Conservation (phyloP, 805 yeast genomes). For the Isabelozyma pseudorhagii region DNA sequence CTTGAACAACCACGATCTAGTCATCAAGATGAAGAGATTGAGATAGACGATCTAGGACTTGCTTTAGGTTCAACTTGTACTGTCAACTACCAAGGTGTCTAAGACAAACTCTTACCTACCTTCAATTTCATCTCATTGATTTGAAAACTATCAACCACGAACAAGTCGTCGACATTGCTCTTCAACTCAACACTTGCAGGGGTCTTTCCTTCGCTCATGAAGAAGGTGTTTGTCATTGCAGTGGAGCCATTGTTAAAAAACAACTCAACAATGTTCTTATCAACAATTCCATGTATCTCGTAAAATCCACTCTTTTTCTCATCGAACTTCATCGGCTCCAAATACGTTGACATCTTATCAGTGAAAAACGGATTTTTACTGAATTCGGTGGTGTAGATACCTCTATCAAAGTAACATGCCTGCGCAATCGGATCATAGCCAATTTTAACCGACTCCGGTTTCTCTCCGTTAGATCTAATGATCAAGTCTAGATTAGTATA, state of each 20-base stretch:
- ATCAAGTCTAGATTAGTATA: conserved; percentile 13
- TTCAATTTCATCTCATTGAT: not conserved
- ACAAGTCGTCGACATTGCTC: not conserved
- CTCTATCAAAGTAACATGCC: conserved; percentile 23
- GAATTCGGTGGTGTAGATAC: conserved; percentile 14
- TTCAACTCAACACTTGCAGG: not conserved
- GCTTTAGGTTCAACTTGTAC: too few relatives aligned
- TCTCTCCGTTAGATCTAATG: conserved; percentile 8
- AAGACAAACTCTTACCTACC: not conserved
- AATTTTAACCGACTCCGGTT: conserved; percentile 14
- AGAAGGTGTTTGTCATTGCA: conserved; percentile 25
- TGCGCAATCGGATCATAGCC: conserved; percentile 20
- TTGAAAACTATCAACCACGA: not conserved
- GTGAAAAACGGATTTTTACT: conserved; percentile 19
- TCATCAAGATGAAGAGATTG: too few relatives aligned
- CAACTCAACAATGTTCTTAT: conserved; percentile 25
- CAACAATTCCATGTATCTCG: conserved; percentile 24
- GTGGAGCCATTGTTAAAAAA: conserved; percentile 25
- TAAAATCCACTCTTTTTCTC: conserved; percentile 11
- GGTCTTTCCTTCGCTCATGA: conserved; percentile 12
- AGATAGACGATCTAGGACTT: too few relatives aligned
- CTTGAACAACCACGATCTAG: too few relatives aligned
- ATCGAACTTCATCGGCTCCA: conserved; percentile 12
- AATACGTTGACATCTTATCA: conserved; percentile 17
- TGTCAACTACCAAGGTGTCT: too few relatives aligned